Conservation (phyloP, 139 green algal species). For the Volvox reticuliferus region DNA sequence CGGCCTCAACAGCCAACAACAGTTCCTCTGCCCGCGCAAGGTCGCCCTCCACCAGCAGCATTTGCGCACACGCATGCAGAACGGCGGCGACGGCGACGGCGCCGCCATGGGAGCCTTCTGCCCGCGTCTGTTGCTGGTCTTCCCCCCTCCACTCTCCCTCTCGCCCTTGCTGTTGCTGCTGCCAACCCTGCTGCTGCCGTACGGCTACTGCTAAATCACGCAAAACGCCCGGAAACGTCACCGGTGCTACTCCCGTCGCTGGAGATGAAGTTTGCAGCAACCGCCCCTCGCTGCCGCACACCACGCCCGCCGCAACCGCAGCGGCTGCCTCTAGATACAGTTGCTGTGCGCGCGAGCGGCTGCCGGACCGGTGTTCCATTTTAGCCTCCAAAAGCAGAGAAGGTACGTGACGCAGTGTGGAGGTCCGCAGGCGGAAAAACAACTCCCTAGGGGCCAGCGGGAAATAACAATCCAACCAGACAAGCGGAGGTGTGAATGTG, state of each 20-base stretch:
- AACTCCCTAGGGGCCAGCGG: neutral
- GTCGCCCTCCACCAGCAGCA: conserved; percentile 42
- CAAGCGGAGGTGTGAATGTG: no score
- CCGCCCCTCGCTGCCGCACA: conserved; percentile 17
- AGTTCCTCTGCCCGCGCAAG: conserved; percentile 46
- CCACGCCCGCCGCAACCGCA: conserved; percentile 13
- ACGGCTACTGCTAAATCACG: neutral
- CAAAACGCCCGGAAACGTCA: neutral
- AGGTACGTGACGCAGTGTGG: conserved; percentile 17
- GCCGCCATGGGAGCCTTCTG: neutral
- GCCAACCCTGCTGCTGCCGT: neutral
- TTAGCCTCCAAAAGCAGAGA: conserved; percentile 16
- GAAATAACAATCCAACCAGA: no score
- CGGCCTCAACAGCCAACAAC: conserved; percentile 52
- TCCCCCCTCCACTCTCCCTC: neutral
- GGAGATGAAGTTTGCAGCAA: neutral
- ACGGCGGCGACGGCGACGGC: neutral
- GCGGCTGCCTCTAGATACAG: conserved; percentile 26
- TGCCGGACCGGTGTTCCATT: conserved; percentile 54
- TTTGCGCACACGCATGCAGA: conserved; percentile 44
- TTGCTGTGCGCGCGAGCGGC: conserved; percentile 19
- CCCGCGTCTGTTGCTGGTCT: neutral
- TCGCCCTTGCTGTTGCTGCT: neutral
- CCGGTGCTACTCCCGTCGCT: neutral
- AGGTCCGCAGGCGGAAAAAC: neutral